Percentiles rank a stretch among this genome's conserved stretches.
Conservation (phyloP, 768 basidiomycete species). For the Suillus hirtellus region DNA sequence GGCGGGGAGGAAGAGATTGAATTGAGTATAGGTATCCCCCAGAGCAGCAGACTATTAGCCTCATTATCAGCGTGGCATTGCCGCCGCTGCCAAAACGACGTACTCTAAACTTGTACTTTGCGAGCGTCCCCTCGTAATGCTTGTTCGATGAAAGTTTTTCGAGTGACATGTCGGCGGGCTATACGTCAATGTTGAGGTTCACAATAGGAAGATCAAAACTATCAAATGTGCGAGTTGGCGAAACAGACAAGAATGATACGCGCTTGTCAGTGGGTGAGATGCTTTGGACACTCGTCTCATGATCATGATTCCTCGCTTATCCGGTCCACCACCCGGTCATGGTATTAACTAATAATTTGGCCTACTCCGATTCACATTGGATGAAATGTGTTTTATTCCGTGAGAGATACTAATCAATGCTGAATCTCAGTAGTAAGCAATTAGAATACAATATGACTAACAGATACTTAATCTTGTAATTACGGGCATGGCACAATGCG, state of each 20-base stretch:
- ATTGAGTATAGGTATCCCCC: conserved; percentile 68
- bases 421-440: neutral
- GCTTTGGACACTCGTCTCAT: neutral
- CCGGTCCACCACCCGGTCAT: conserved; percentile 5
- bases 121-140: conserved; percentile 76
- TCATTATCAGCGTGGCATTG: neutral
- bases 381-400: conserved; percentile 2
- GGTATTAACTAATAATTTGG: neutral
- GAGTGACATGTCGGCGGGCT: conserved; percentile 35
- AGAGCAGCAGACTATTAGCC: conserved; percentile 60
- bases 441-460: neutral
- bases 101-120: conserved; percentile 87
- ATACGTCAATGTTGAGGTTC: conserved; percentile 17
- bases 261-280: conserved; percentile 3
- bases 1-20: conserved; percentile 88
- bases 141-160: conserved; percentile 76
- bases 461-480: conserved; percentile 4
- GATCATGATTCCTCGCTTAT: conserved; percentile 1
- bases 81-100: conserved; percentile 16
- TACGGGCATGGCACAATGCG: conserved; percentile 1
- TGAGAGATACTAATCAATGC: conserved; percentile 4
- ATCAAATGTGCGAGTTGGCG: neutral
- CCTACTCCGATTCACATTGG: neutral
- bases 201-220: conserved; percentile 8
- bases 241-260: conserved; percentile 4